These are phyloP conservation scores for Penicillium simplicissimum DNA, from an alignment of 495 filamentous ascomycete genomes.

Conservation along the genomic window DNA sequence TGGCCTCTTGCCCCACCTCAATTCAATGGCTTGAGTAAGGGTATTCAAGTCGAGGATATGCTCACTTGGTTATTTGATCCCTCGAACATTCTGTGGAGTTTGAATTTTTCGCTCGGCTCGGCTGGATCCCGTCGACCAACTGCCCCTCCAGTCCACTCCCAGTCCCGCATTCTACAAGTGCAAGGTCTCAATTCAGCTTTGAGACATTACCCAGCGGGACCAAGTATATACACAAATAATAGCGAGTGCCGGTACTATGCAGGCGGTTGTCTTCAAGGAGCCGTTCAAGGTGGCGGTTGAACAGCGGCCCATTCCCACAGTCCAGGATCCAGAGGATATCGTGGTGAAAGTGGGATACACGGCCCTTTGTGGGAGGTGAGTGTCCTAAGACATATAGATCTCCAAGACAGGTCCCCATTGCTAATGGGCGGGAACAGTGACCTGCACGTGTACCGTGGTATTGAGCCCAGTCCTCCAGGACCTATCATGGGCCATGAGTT, in stretches of 20 bases:
- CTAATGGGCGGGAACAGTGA: conserved; percentile 55
- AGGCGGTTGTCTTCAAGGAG: conserved; percentile 52
- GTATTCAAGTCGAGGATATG: no score
- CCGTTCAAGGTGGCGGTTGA: conserved; percentile 51
- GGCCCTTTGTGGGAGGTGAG: conserved; percentile 87
- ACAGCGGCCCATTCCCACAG: conserved; percentile 51
- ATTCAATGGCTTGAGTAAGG: no score
- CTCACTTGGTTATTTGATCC: not conserved
- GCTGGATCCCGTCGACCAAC: not conserved
- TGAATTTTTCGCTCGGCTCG: conserved; percentile 8
- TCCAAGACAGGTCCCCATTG: not conserved
- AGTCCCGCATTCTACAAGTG: conserved; percentile 7
- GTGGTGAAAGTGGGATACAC: conserved; percentile 85
- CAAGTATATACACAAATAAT: conserved; percentile 7
- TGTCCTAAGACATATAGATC: conserved; percentile 16
- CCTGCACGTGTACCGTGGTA: conserved; percentile 85
- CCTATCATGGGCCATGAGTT: conserved; percentile 79
- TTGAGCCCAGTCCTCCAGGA: conserved; percentile 63
- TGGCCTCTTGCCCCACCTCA: no score
- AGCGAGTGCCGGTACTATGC: conserved; percentile 37
- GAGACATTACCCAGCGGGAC: not conserved
- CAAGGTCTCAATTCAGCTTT: not conserved
- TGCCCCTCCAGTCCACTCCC: not conserved
- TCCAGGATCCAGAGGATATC: conserved; percentile 72
- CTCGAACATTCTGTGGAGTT: conserved; percentile 3